Evolutionary conservation across 23 red algal genomes (phyloP), one percentile per base, ranked within the genome.

Genomic region (Gracilaria gracilis): DNA sequence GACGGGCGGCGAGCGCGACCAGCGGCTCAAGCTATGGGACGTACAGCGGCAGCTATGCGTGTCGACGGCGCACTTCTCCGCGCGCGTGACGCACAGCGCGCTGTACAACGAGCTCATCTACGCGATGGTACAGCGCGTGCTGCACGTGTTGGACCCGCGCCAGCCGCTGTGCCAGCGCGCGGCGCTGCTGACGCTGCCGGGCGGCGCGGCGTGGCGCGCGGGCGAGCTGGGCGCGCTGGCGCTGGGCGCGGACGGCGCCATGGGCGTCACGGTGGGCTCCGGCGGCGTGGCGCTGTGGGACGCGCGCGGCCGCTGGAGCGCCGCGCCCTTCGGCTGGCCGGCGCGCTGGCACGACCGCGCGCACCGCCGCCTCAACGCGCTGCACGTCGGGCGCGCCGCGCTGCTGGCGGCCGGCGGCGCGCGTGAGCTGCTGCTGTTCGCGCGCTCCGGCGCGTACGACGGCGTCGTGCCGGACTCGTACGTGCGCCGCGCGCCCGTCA

Each of bases 221-320:
- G n/a, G n/a, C n/a, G 2, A 9, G 85, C 25, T 89, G 17, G 82
- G 82, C 21, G 58, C 58, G 16, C 58, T 86, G 6, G 7, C 66
- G 15, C 17, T 89, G 28, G 55, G 37, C n/a, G 39, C 11, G 1
- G 85, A 89, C 69, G 85, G 85, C 59, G 44, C 20, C 13, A 14
- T 86, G 14, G 78, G 27, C 39, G 78, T 51, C 17, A 51, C 51
- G 33, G 65, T 70, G 4, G 85, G 85, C 19, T 33, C 65, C 32
- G 85, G 85, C 51, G 85, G 69, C 67, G 85, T 64, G 12, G 85
- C 72, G 13, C 39, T 89, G 32, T 89, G 85, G 85, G 85, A 89
- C 20, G 85, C 69, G 49, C 50, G 85, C 50, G 85, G 85, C 25
- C 14, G 29, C 9, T 89, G 85, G 85, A 39, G 79, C 25, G 85